These are phyloP conservation scores for Pseudonitzschia multistriata DNA, from an alignment of 108 stramenopile genomes.

Conservation along the genomic window DNA sequence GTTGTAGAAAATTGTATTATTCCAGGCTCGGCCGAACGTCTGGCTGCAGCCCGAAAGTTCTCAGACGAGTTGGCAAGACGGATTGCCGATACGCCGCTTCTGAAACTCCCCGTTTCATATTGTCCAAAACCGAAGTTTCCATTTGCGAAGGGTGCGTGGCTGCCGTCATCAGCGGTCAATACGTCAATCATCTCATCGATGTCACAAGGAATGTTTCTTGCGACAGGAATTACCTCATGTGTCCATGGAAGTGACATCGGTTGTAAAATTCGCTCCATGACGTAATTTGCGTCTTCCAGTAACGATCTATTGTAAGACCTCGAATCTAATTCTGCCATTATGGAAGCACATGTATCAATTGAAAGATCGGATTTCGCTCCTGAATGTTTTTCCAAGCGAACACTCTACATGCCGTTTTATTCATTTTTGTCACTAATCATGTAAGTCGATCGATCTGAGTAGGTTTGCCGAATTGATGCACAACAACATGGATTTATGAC, in stretches of 20 bases:
- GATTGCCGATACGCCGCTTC: slow-evolving; percentile 28
- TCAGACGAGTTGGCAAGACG: slow-evolving; percentile 25
- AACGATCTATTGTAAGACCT: slow-evolving; percentile 25
- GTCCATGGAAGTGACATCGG: slow-evolving; percentile 51
- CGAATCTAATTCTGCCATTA: slow-evolving; percentile 31
- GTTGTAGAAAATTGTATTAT: slow-evolving; percentile 47
- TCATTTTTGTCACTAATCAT: neutral
- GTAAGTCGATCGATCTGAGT: neutral
- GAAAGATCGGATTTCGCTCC: neutral
- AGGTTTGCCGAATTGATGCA: neutral
- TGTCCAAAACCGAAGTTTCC: slow-evolving; percentile 64
- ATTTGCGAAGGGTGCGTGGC: slow-evolving; percentile 45
- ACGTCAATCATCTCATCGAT: slow-evolving; percentile 74
- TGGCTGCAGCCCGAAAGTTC: slow-evolving; percentile 44
- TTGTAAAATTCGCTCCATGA: slow-evolving; percentile 23
- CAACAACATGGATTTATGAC: too few species aligned
- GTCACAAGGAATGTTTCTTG: slow-evolving; percentile 71
- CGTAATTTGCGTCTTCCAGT: slow-evolving; percentile 33
- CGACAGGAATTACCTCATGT: slow-evolving; percentile 32
- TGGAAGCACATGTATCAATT: slow-evolving; percentile 25
- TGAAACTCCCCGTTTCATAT: slow-evolving; percentile 56
- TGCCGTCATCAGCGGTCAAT: slow-evolving; percentile 51
- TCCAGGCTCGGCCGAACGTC: slow-evolving; percentile 61
- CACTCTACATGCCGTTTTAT: neutral
- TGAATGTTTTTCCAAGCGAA: neutral